A percentile compares a stretch with the other conserved stretches of the same genome.
Conservation (phyloP, 176 grass and related monocot species). For the Rhipidocladum racemiflorum region DNA sequence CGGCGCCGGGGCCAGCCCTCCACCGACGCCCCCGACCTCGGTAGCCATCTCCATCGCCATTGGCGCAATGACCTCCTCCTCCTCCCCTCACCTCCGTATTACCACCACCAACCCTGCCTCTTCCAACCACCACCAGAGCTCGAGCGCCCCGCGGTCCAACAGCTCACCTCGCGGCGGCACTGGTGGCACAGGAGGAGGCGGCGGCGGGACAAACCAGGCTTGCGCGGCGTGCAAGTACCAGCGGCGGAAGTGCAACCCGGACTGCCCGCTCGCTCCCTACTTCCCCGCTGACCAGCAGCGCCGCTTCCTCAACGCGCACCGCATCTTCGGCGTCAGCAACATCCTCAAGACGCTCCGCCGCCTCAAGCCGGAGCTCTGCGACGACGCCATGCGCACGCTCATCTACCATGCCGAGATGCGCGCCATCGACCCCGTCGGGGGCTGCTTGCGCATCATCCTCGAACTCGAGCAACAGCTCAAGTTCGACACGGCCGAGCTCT, state of each 20-base stretch:
- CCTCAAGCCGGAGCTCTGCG: constrained; percentile 5
- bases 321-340: constrained; percentile 42
- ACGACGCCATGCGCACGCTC: constrained; percentile 30
- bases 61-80: constrained; percentile 35
- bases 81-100: constrained; percentile 23
- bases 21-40: constrained; percentile 44
- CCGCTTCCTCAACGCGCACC: constrained; percentile 33
- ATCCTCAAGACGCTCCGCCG: constrained; percentile 26
- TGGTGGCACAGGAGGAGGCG: too few species aligned
- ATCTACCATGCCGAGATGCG: constrained; percentile 35
- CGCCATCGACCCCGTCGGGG: constrained; percentile 31
- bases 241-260: constrained; percentile 32
- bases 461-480: constrained; percentile 29
- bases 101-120: not conserved
- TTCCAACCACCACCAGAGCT: not conserved
- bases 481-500: constrained; percentile 8
- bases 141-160: too few species aligned
- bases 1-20: constrained; percentile 36
- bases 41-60: constrained; percentile 19
- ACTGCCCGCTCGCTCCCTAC: constrained; percentile 31
- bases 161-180: too few species aligned
- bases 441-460: constrained; percentile 33
- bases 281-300: constrained; percentile 34
- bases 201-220: constrained; percentile 25
- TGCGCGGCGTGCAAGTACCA: constrained; percentile 46